Evolutionary conservation across 805 yeast genomes (phyloP).

Genomic region (Myxozyma nipponensis): DNA sequence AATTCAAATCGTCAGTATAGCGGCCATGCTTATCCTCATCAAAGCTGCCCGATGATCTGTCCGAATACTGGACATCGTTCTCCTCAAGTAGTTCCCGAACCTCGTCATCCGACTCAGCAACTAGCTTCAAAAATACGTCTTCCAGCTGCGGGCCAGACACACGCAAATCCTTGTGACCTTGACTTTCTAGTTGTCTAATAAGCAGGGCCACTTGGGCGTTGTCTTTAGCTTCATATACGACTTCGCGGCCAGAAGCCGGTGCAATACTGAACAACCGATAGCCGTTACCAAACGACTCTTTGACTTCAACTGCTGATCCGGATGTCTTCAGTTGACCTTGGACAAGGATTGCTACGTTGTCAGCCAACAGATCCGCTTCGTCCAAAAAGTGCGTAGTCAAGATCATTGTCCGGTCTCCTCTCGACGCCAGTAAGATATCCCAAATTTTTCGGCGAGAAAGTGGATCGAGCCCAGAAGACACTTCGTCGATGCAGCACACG

Average conservation of each 20-base stretch:
- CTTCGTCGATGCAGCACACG: constrained; percentile 39
- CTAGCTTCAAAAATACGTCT: constrained; percentile 35
- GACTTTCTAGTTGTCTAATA: constrained; percentile 5
- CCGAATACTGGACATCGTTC: background rate
- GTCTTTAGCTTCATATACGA: constrained; percentile 11
- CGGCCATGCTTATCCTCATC: background rate
- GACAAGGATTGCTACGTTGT: constrained; percentile 35
- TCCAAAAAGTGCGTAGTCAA: constrained; percentile 39
- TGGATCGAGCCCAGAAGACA: constrained; percentile 41
- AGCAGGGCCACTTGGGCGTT: constrained; percentile 8
- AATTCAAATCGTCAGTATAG: background rate
- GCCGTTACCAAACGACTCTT: constrained; percentile 35
- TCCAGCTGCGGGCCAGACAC: constrained; percentile 37
- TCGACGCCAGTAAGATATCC: constrained; percentile 36
- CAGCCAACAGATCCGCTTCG: constrained; percentile 39
- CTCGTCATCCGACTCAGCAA: constrained; percentile 24
- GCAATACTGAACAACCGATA: constrained; percentile 25
- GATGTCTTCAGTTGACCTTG: constrained; percentile 33
- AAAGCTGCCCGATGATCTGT: background rate
- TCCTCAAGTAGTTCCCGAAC: constrained; percentile 11
- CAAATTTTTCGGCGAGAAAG: constrained; percentile 38
- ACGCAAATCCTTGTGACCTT: constrained; percentile 12
- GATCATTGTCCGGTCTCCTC: constrained; percentile 34
- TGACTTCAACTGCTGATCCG: constrained; percentile 36
- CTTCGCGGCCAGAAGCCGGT: constrained; percentile 22